Evolutionary conservation across 495 filamentous ascomycete species (phyloP), one percentile per base, ranked within the genome.

Genomic region (Neurospora discreta): DNA sequence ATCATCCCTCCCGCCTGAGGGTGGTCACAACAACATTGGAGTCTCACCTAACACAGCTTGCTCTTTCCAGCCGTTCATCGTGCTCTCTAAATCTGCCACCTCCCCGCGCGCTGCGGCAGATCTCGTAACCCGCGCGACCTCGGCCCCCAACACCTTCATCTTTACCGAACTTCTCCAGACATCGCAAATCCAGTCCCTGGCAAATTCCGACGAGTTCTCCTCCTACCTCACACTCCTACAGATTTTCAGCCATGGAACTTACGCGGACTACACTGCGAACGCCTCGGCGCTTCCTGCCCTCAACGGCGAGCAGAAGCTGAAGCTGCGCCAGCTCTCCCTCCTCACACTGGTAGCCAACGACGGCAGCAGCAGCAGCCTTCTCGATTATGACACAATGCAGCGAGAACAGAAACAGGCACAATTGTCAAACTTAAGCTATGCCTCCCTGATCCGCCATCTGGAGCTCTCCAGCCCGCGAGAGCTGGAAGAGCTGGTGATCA

Each of bases 171-270:
- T 99, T 0, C 89, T 99, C 10, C 87, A 92, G 74, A 89, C 89
- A 3, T 91, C 91, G 2, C 90, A 94, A 74, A 89, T 98, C 75
- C 92, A 96, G 79, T 84, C 89, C 3, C 88, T 99, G 23, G 81
- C 86, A 39, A 78, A 80, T 20, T 84, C 84, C 8, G 71, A 78
- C 41, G 83, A 85, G 52, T 78, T 84, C 33, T 73, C 74, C 2
- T 72, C 76, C 46, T 89, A 92, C 81, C 85, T 94, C 26, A 88
- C 85, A 8, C 87, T 97, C 4, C 90, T 98, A 52, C 87, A 95
- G 82, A 92, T 98, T 72, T 99, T 98, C 83, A 90, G 93, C 69
- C 94, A 94, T 86, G 96, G 95, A 69, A 97, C 93, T 75, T 97
- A 92, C 86, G 80, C 86, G 39, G 86, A 90, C 69, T 97, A 96